These are phyloP conservation scores for Alternaria postmessia DNA, from an alignment of 2,329 filamentous ascomycete species.

Conservation along the genomic window DNA sequence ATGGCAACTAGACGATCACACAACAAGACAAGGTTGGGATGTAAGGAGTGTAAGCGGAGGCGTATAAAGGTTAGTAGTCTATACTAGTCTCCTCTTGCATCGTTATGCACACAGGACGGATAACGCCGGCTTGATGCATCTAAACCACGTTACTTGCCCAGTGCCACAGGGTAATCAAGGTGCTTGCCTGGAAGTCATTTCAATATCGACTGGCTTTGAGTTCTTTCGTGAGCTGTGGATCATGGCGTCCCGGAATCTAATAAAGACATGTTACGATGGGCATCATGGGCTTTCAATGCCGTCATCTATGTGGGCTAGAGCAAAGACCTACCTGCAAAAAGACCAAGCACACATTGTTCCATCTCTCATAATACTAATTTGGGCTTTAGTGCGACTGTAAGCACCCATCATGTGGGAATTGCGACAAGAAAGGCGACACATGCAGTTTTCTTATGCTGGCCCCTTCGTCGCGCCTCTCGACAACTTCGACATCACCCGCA, in stretches of 20 bases:
- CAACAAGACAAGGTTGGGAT: constrained; percentile 48
- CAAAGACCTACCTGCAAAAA: neutral
- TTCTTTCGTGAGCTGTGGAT: neutral
- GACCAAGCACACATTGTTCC: neutral
- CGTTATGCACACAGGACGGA: neutral
- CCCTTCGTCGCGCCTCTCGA: constrained; percentile 40
- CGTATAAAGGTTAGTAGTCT: constrained; percentile 44
- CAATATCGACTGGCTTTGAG: neutral
- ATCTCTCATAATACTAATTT: constrained; percentile 23
- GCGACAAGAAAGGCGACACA: constrained; percentile 40
- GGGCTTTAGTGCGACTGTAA: constrained; percentile 42
- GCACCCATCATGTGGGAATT: constrained; percentile 45
- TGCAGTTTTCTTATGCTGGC: constrained; percentile 47
- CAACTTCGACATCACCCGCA: constrained; percentile 17
- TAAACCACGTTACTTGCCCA: neutral
- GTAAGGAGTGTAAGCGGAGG: constrained; percentile 46
- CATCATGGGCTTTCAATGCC: neutral
- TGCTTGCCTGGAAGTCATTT: neutral
- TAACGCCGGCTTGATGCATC: neutral
- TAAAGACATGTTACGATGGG: neutral
- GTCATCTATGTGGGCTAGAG: neutral
- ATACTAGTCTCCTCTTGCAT: neutral
- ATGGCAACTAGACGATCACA: constrained; percentile 46
- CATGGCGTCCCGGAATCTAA: neutral
- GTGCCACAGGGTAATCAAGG: neutral